Conservation (phyloP, 768 basidiomycete genomes). For the Tricholoma furcatifolium region DNA sequence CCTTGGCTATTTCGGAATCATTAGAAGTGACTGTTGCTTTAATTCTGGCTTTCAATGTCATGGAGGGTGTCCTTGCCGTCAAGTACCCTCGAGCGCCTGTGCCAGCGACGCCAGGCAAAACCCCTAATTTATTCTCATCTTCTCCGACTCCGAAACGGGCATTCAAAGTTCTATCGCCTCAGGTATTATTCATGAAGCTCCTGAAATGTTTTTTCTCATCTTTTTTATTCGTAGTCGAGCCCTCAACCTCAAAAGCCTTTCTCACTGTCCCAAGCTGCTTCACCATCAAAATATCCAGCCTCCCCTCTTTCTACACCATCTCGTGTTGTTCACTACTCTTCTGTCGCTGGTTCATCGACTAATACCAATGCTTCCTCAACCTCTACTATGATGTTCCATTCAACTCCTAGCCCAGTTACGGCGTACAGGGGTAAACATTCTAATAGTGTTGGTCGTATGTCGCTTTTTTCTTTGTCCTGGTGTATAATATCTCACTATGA, state of each 20-base stretch:
- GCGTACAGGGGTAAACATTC: slow-evolving; percentile 42
- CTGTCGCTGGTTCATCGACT: slow-evolving; percentile 29
- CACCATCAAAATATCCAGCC: slow-evolving; percentile 28
- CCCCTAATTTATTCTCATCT: slow-evolving; percentile 23
- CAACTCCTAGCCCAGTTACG: slow-evolving; percentile 42
- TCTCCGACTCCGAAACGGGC: slow-evolving; percentile 32
- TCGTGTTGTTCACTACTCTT: slow-evolving; percentile 33
- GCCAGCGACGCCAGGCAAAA: slow-evolving; percentile 33
- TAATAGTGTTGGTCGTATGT: slow-evolving; percentile 37
- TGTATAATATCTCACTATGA: neutral
- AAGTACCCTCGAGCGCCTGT: slow-evolving; percentile 41
- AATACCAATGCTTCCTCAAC: slow-evolving; percentile 32
- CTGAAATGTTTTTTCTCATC: neutral
- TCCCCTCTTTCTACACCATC: slow-evolving; percentile 44
- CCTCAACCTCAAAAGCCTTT: slow-evolving; percentile 45
- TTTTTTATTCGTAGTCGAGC: slow-evolving; percentile 28
- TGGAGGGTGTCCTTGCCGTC: slow-evolving; percentile 39
- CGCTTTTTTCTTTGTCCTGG: neutral
- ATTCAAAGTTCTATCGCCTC: slow-evolving; percentile 40
- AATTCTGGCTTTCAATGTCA: slow-evolving; percentile 38
- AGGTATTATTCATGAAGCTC: slow-evolving; percentile 24
- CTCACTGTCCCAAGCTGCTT: slow-evolving; percentile 32
- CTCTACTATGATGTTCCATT: slow-evolving; percentile 29
- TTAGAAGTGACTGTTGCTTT: slow-evolving; percentile 33
- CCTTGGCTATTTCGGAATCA: neutral